Evolutionary conservation across 768 basidiomycete genomes (phyloP).

Genomic region (Lentinus brumalis): DNA sequence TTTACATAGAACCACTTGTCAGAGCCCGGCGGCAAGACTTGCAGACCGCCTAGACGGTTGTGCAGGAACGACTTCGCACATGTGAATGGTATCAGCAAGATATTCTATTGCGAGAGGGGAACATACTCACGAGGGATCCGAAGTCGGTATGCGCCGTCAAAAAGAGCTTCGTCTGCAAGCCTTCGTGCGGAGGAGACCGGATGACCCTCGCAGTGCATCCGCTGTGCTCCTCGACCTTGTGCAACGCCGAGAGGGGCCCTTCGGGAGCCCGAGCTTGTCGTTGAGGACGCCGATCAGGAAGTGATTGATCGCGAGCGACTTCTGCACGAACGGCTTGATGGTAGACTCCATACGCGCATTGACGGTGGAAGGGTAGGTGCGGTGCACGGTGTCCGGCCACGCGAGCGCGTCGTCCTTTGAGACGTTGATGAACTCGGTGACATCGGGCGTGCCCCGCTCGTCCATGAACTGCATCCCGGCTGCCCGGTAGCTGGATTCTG

Average conservation of each 20-base stretch:
- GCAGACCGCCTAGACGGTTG: slow-evolving; percentile 70
- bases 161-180: slow-evolving; percentile 25
- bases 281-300: slow-evolving; percentile 35
- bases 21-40: slow-evolving; percentile 62
- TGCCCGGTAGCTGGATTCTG: slow-evolving; percentile 28
- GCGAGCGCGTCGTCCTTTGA: slow-evolving; percentile 40
- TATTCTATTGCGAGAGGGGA: not conserved
- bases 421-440: slow-evolving; percentile 40
- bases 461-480: slow-evolving; percentile 37
- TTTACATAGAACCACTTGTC: slow-evolving; percentile 70
- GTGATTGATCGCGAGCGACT: slow-evolving; percentile 32
- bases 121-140: slow-evolving; percentile 34
- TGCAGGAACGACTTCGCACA: slow-evolving; percentile 63
- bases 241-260: slow-evolving; percentile 30
- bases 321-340: slow-evolving; percentile 33
- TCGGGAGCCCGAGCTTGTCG: slow-evolving; percentile 34
- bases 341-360: slow-evolving; percentile 30
- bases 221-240: slow-evolving; percentile 30
- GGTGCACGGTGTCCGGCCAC: slow-evolving; percentile 33
- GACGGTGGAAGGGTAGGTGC: slow-evolving; percentile 36
- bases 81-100: too few relatives aligned
- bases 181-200: slow-evolving; percentile 32
- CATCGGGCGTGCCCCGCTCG: slow-evolving; percentile 33
- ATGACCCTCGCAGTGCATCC: slow-evolving; percentile 37
- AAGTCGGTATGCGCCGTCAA: slow-evolving; percentile 40